Percentiles rank a stretch among this genome's conserved stretches.
phyloP scores from a whole-genome alignment of 768 basidiomycete species.

The Mycena maculata region DNA sequence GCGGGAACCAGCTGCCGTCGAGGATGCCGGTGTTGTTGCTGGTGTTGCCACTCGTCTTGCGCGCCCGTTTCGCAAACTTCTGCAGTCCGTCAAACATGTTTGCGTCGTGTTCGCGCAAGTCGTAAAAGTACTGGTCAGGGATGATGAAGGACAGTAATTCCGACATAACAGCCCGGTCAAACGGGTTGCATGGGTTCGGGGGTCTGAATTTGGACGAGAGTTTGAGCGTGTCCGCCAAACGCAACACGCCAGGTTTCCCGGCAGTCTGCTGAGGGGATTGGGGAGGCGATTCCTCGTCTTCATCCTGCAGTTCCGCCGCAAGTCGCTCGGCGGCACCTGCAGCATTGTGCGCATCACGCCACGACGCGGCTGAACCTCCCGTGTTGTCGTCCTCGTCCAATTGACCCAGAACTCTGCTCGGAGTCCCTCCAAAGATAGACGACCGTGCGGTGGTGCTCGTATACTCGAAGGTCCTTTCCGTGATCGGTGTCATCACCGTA shows the following conservation, averaged over 20 bases:
- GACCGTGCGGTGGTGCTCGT: constrained; percentile 67
- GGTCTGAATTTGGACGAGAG: constrained; percentile 74
- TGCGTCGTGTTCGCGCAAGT: constrained; percentile 65
- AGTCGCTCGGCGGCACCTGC: constrained; percentile 63
- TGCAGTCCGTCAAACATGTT: constrained; percentile 77
- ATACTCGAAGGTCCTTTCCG: constrained; percentile 92
- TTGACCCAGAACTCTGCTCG: constrained; percentile 48
- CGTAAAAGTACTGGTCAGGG: constrained; percentile 69
- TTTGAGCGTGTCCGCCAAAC: constrained; percentile 72
- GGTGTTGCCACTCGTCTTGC: constrained; percentile 56
- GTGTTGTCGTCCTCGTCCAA: constrained; percentile 38
- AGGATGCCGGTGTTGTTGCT: constrained; percentile 48
- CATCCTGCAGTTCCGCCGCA: constrained; percentile 60
- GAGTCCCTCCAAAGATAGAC: constrained; percentile 48
- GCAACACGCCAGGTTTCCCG: constrained; percentile 72
- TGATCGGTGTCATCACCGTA: constrained; percentile 97
- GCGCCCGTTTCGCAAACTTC: constrained; percentile 68
- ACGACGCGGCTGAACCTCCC: constrained; percentile 39
- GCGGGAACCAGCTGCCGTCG: constrained; percentile 55
- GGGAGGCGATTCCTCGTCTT: constrained; percentile 42
- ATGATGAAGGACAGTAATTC: constrained; percentile 73
- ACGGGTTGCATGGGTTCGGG: constrained; percentile 91
- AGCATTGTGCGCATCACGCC: constrained; percentile 58
- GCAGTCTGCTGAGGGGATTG: constrained; percentile 41
- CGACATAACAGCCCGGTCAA: constrained; percentile 72